Conservation (phyloP, 352 stramenopile genomes). For the Phytophthora pseudosyringae region DNA sequence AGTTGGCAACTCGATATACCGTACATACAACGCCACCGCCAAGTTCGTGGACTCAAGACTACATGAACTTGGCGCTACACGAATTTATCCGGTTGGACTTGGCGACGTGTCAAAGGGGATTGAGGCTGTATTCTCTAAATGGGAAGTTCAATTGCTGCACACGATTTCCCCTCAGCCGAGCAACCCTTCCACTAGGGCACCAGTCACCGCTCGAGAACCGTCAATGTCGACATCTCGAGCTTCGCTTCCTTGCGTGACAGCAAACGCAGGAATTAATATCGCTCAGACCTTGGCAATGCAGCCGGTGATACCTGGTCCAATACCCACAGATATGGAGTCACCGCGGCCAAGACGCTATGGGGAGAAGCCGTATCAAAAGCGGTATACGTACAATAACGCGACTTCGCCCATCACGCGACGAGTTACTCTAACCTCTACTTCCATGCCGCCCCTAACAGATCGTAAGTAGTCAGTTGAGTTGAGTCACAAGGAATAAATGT, state of each 20-base stretch:
- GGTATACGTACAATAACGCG: conserved; percentile 1
- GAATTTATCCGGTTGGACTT: conserved; percentile 77
- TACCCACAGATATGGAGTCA: neutral
- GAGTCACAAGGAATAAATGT: no score
- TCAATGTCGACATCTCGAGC: neutral
- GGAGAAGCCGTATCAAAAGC: neutral
- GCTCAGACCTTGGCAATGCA: neutral
- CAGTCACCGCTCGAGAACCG: conserved; percentile 9
- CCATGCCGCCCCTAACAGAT: conserved; percentile 5
- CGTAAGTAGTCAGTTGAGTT: neutral
- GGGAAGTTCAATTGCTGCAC: conserved; percentile 77
- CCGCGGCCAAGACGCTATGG: neutral
- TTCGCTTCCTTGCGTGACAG: conserved; percentile 5
- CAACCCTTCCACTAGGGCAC: neutral
- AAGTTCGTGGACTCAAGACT: conserved; percentile 87
- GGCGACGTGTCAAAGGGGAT: conserved; percentile 92
- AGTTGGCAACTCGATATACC: conserved; percentile 94
- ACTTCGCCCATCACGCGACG: neutral
- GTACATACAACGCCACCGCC: conserved; percentile 95
- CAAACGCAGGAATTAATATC: neutral
- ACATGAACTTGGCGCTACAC: conserved; percentile 69
- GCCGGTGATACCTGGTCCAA: neutral
- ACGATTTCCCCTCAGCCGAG: conserved; percentile 15
- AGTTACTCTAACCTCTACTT: neutral
- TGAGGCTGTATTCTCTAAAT: conserved; percentile 67